A percentile compares a stretch with the other conserved stretches of the same genome.
These are phyloP conservation scores for Yarrowia alimentaria DNA, from an alignment of 805 yeast species.

Conservation along the genomic window DNA sequence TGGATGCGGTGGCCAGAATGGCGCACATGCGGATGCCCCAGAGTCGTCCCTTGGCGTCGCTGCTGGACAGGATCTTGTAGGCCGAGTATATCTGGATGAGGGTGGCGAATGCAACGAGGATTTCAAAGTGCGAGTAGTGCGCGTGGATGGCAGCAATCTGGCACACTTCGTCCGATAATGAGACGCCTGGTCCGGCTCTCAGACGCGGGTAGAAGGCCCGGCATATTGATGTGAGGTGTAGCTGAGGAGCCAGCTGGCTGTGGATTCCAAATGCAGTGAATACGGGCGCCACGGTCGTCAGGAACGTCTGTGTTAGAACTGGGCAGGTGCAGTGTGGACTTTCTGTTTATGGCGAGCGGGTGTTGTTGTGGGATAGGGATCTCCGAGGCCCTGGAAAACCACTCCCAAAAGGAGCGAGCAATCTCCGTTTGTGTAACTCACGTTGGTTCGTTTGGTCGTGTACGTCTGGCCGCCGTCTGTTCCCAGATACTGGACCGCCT, in stretches of 20 bases:
- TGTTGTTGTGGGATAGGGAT: no score
- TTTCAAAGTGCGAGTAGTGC: conserved; percentile 9
- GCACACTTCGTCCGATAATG: conserved; percentile 13
- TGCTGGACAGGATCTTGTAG: not conserved
- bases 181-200: conserved; percentile 4
- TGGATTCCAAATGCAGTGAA: conserved; percentile 15
- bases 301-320: conserved; percentile 18
- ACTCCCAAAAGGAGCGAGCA: no score
- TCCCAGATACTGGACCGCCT: conserved; percentile 25
- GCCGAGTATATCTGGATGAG: conserved; percentile 18
- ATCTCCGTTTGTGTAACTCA: no score
- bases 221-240: conserved; percentile 25
- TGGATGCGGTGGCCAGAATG: not conserved
- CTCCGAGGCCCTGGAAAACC: no score
- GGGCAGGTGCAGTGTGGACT: not conserved
- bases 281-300: conserved; percentile 7
- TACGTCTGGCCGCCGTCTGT: conserved; percentile 5
- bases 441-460: conserved; percentile 15
- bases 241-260: conserved; percentile 16
- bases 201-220: conserved; percentile 13
- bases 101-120: conserved; percentile 7
- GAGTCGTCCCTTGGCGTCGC: conserved; percentile 1
- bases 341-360: no score
- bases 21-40: conserved; percentile 7
- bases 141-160: conserved; percentile 23